A percentile compares a stretch with the other conserved stretches of the same genome.
Evolutionary conservation across 192 early-diverging fungal genomes (phyloP).

Genomic region (Coemansia sp.): DNA sequence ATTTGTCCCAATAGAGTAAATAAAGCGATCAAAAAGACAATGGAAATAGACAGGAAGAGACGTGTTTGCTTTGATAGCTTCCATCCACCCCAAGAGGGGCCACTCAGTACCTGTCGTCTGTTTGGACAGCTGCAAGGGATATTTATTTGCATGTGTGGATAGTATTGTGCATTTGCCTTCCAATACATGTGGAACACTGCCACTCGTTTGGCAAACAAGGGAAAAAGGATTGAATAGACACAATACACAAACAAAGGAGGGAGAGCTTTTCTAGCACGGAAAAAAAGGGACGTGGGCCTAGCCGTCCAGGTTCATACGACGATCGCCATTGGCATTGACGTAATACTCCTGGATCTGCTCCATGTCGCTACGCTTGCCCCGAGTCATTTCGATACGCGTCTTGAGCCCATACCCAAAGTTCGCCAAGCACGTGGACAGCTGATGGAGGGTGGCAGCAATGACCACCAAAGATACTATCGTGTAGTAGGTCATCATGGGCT

Average conservation of each 20-base stretch:
- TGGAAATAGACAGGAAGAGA: too few species aligned
- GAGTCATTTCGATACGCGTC: slow-evolving; percentile 44
- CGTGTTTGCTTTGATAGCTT: too few species aligned
- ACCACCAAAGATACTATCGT: slow-evolving; percentile 34
- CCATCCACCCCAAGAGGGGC: too few species aligned
- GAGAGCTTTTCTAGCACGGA: too few species aligned
- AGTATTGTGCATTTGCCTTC: too few species aligned
- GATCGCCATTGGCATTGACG: slow-evolving; percentile 45
- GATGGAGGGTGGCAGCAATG: slow-evolving; percentile 36
- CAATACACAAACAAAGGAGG: background rate
- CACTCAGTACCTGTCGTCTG: too few species aligned
- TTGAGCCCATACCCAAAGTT: slow-evolving; percentile 49
- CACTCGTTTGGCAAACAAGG: too few species aligned
- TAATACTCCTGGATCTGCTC: slow-evolving; percentile 51
- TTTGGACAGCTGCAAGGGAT: too few species aligned
- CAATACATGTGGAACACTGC: too few species aligned
- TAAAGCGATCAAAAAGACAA: too few species aligned
- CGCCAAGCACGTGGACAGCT: slow-evolving; percentile 34
- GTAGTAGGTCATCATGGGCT: slow-evolving; percentile 49
- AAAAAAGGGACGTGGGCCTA: background rate
- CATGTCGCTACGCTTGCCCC: slow-evolving; percentile 49
- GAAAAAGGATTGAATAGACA: background rate
- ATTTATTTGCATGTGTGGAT: too few species aligned
- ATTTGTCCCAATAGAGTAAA: too few species aligned
- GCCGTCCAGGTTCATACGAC: slow-evolving; percentile 46